Base-by-base conservation (phyloP, 345 rosid species). In the Pugionium dolabratum region DNA sequence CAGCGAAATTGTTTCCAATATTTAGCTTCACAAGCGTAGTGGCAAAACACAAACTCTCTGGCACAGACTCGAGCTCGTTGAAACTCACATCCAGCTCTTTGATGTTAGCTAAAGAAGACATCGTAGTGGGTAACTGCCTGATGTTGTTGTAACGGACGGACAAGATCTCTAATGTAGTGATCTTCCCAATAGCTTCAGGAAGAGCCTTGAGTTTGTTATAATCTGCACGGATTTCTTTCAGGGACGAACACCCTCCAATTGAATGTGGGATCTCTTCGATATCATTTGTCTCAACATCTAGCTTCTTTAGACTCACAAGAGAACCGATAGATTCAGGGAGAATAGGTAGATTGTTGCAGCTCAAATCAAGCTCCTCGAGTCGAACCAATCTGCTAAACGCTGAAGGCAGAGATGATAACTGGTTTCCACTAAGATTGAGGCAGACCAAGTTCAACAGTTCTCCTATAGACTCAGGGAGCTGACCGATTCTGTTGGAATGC, bases 141-240 rank as follows among this genome's bases (percentile, higher is more conserved):
- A 94, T 83, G 79, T 88, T 91, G 52, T 94, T 94, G 55, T 94
- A 94, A 6, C 99, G 91, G 1, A 94, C 95, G 0, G 95, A 83
- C 34, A 94, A 76, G 40, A 88, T 73, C 88, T 94, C 90, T 2
- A 91, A 49, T 4, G 86, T 84, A 31, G 78, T 78, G 5, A 91
- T 84, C 88, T 88, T 94, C 58, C 99, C 99, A 29, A 85, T 83
- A 10, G 99, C 99, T 78, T 90, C 99, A 0, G 99, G 99, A 39
- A 94, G 99, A 69, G 97, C 99, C 77, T 88, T 94, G 67, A 94
- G 87, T 70, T 88, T 82, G 82, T 94, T 94, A 72, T 94, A 94
- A 69, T 90, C 97, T 1, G 85, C 96, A 63, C 66, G 85, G 36
- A 94, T 78, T 78, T 85, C 99, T 71, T 45, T 82, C 10, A 94